phyloP scores from a whole-genome alignment of 345 rosid species.

The Stellera chamaejasme region DNA sequence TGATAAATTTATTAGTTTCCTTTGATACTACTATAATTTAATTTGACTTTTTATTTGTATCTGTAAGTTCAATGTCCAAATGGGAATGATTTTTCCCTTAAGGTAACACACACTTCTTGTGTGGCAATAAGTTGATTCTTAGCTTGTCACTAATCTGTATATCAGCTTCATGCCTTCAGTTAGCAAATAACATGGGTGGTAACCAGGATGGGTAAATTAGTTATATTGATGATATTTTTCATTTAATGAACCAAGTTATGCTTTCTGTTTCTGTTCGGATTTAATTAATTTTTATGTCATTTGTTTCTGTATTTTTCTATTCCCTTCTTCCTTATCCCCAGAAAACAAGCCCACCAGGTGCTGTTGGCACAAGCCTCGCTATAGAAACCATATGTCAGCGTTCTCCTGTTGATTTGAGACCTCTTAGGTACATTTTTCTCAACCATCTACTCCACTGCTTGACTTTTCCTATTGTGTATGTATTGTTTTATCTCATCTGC shows the following conservation, averaged over 20 bases:
- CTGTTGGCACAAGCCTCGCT: conserved; percentile 87
- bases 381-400: conserved; percentile 74
- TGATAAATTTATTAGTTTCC: too few relatives aligned
- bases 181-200: neutral
- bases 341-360: conserved; percentile 81
- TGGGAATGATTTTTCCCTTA: too few relatives aligned
- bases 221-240: too few relatives aligned
- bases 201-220: too few relatives aligned
- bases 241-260: neutral
- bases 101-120: too few relatives aligned
- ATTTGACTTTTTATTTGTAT: neutral
- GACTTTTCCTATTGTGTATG: conserved; percentile 6
- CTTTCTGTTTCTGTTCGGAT: neutral
- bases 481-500: neutral
- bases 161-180: too few relatives aligned
- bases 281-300: neutral
- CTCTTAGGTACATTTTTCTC: conserved; percentile 43
- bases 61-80: neutral
- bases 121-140: too few relatives aligned
- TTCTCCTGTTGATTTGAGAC: conserved; percentile 53
- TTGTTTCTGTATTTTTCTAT: neutral
- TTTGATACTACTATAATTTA: neutral
- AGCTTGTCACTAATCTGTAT: too few relatives aligned
- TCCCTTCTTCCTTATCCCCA: conserved; percentile 20
- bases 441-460: neutral